Base-by-base conservation (phyloP, 441 rosid species). In the Gossypium aridum region DNA sequence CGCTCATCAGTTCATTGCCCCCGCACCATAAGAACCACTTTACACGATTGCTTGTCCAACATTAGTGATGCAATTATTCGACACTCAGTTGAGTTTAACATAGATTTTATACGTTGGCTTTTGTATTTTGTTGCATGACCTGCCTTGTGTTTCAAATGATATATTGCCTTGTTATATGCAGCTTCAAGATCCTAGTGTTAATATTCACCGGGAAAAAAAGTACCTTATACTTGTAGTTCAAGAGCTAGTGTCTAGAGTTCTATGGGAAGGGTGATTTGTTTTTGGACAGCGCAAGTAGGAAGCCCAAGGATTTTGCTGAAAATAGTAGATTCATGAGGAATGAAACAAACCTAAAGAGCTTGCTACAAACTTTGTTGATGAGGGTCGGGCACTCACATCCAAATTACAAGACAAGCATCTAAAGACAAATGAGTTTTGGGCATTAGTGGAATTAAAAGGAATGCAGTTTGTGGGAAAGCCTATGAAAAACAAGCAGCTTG, bases 381-480 rank as follows among this genome's bases (percentile, higher is more conserved):
- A 86, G 98, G 82, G 98, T 98, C 0, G 97, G 96, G 26, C 98
- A 96, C 79, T 90, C 97, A 39, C 98, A 97, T 80, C 98, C 99
- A 28, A 96, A 88, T 64, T 96, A 96, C 88, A 96, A 92, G 79
- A 90, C 95, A 96, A 96, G 85, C 99, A 92, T 79, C 91, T 96
- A 2, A 91, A 94, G 84, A 89, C 94, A 0, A 94, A 96, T 31
- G 98, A 94, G 88, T 96, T 88, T 74, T 83, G 98, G 75, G 96
- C 98, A 13, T 88, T 96, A 17, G 97, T 90, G 25, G 98, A 96
- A 81, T 92, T 96, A 81, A 94, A 94, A 81, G 98, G 98, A 13
- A 94, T 96, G 98, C 98, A 96, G 37, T 94, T 94, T 74, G 94
- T 94, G 0, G 98, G 98, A 55, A 96, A 96, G 78, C 97, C 98